A percentile compares a stretch with the other conserved stretches of the same genome.
phyloP scores from a whole-genome alignment of 805 yeast species.

The Novakomyces olei region DNA sequence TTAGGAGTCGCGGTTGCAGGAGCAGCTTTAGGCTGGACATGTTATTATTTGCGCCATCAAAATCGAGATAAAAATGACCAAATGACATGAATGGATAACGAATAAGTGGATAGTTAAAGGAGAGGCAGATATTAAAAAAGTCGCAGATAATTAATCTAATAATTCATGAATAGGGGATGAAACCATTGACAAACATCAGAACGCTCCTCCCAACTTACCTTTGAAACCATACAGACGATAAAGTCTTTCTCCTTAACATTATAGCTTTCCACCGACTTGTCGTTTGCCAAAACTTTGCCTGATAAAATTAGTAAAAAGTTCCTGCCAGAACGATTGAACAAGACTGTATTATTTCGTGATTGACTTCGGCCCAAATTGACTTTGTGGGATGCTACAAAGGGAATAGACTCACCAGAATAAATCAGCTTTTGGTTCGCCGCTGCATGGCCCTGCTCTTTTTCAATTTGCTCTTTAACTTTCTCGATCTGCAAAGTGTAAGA shows the following conservation, averaged over 20 bases:
- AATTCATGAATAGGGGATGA: no score
- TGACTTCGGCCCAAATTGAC: no score
- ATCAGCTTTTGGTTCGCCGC: slow-evolving; percentile 65
- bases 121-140: no score
- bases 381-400: no score
- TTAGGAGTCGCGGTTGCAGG: slow-evolving; percentile 9
- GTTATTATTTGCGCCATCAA: no score
- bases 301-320: neutral
- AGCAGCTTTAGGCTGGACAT: no score
- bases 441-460: slow-evolving; percentile 43
- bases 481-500: no score
- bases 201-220: slow-evolving; percentile 11
- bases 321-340: neutral
- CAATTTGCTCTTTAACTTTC: slow-evolving; percentile 53
- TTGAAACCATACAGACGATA: slow-evolving; percentile 75
- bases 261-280: slow-evolving; percentile 44
- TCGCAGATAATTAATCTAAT: no score
- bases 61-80: no score
- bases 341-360: neutral
- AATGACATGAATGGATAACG: no score
- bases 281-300: slow-evolving; percentile 71
- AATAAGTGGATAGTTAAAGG: no score
- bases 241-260: slow-evolving; percentile 66
- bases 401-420: slow-evolving; percentile 50
- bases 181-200: neutral